Evolutionary conservation across 208 protist genomes (phyloP).

Genomic region (Trypanosoma vivax): DNA sequence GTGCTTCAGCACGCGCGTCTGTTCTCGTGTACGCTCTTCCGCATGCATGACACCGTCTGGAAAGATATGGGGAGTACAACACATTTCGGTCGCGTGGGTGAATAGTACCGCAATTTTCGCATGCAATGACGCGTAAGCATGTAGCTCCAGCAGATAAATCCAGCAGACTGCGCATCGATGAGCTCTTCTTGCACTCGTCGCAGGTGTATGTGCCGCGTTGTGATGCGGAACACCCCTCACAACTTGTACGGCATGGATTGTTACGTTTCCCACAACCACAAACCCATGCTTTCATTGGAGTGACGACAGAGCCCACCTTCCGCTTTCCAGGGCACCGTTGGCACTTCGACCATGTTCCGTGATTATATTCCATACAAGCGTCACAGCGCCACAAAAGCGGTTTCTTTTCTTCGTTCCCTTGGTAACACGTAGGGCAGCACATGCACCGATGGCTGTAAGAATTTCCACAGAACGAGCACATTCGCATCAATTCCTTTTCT

Average conservation of each 20-base stretch:
- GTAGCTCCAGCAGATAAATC: neutral
- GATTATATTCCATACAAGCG: constrained; percentile 45
- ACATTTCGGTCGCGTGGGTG: constrained; percentile 67
- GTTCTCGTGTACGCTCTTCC: constrained; percentile 22
- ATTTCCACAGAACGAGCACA: constrained; percentile 31
- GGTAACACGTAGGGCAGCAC: constrained; percentile 64
- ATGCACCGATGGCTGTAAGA: constrained; percentile 30
- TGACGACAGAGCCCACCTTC: constrained; percentile 22
- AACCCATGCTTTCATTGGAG: constrained; percentile 50
- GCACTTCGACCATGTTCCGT: constrained; percentile 63
- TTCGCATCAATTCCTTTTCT: neutral
- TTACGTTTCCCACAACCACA: constrained; percentile 60
- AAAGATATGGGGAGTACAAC: constrained; percentile 35
- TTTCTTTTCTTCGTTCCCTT: constrained; percentile 22
- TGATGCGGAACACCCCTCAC: constrained; percentile 24
- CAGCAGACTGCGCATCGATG: neutral
- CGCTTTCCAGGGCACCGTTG: constrained; percentile 35
- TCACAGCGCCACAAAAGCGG: constrained; percentile 63
- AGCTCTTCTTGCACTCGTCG: constrained; percentile 20
- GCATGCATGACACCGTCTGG: constrained; percentile 64
- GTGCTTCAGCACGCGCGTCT: constrained; percentile 1
- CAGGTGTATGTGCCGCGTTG: constrained; percentile 39
- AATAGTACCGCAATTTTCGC: constrained; percentile 33
- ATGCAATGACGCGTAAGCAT: constrained; percentile 35
- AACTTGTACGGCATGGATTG: constrained; percentile 46